These are phyloP conservation scores for Salix viminalis DNA, from an alignment of 345 rosid genomes.

Conservation along the genomic window DNA sequence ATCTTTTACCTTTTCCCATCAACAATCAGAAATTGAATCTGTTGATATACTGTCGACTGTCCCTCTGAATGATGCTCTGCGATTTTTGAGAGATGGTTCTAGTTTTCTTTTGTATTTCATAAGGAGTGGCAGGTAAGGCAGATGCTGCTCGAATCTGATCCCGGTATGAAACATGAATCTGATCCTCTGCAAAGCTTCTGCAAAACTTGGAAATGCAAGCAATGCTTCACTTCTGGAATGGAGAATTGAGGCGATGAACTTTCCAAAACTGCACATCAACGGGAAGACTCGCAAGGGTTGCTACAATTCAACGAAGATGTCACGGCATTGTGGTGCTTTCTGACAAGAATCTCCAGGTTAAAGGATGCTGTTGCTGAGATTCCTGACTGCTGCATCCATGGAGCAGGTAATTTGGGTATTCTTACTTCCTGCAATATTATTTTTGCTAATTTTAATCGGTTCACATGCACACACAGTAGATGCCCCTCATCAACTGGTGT, in stretches of 20 bases:
- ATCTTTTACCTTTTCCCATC: background rate
- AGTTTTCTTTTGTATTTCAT: background rate
- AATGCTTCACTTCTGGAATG: background rate
- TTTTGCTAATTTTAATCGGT: no score
- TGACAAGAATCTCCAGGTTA: background rate
- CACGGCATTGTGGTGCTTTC: background rate
- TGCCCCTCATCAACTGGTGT: background rate
- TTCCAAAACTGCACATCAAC: background rate
- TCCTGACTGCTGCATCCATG: background rate
- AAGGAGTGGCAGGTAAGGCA: background rate
- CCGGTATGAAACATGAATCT: background rate
- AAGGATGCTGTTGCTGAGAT: background rate
- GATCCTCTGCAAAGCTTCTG: background rate
- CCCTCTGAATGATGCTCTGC: background rate
- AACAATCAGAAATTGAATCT: background rate
- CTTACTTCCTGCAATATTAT: background rate
- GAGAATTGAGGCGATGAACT: background rate
- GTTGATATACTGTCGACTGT: background rate
- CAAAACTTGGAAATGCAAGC: background rate
- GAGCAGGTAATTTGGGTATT: background rate
- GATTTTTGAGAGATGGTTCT: background rate
- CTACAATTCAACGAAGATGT: background rate
- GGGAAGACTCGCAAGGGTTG: background rate
- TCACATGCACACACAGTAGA: background rate
- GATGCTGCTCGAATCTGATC: background rate